A percentile compares a stretch with the other conserved stretches of the same genome.
phyloP scores from a whole-genome alignment of 1,139 yeast genomes.

The Saccharomyces hybrid region DNA sequence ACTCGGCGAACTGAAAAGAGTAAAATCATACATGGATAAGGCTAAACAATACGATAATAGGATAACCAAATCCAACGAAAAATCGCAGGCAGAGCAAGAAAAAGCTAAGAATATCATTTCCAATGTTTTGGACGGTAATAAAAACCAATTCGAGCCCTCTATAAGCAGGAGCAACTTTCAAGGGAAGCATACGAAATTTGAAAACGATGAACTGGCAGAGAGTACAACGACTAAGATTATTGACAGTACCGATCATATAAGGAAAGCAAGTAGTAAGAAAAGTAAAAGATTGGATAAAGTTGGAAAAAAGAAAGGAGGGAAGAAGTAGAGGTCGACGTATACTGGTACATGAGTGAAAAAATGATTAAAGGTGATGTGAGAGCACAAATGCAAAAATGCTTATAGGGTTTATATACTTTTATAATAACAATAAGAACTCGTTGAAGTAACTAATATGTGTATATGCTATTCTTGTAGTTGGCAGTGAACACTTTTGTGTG shows the following conservation, averaged over 20 bases:
- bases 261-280: neutral
- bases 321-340: neutral
- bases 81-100: slow-evolving; percentile 11
- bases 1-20: slow-evolving; percentile 61
- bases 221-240: neutral
- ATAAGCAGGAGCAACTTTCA: slow-evolving; percentile 50
- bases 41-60: slow-evolving; percentile 39
- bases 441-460: neutral
- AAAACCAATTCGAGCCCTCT: slow-evolving; percentile 38
- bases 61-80: slow-evolving; percentile 13
- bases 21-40: slow-evolving; percentile 60
- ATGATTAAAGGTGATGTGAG: neutral
- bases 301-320: neutral
- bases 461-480: neutral
- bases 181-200: slow-evolving; percentile 54
- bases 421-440: neutral
- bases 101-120: slow-evolving; percentile 13
- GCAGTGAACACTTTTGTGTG: neutral
- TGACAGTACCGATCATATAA: neutral
- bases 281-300: neutral
- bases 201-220: slow-evolving; percentile 20
- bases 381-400: neutral
- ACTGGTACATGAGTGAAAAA: neutral
- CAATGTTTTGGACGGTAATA: slow-evolving; percentile 13
- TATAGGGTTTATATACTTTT: neutral